These are phyloP conservation scores for Nannochloris sp. DNA, from an alignment of 139 green algal genomes.

Conservation along the genomic window DNA sequence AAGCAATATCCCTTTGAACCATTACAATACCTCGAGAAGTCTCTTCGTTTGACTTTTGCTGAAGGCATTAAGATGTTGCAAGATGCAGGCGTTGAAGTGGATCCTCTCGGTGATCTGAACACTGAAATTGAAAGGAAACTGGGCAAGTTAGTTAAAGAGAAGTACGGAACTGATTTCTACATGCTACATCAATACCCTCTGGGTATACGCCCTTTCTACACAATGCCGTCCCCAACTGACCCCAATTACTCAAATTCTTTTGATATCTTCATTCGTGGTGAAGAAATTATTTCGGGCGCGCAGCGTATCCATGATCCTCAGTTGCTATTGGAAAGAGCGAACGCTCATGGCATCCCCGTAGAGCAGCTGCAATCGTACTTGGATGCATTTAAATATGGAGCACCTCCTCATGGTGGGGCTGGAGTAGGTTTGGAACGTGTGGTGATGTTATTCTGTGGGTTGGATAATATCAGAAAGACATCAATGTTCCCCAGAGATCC, in stretches of 20 bases:
- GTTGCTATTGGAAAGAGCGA: constrained; percentile 71
- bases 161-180: constrained; percentile 98
- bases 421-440: constrained; percentile 97
- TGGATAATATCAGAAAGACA: constrained; percentile 98
- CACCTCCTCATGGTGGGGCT: constrained; percentile 81
- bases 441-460: constrained; percentile 92
- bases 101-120: constrained; percentile 86
- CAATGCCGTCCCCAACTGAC: constrained; percentile 90
- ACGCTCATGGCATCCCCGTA: constrained; percentile 61
- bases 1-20: constrained; percentile 88
- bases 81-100: constrained; percentile 58
- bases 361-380: constrained; percentile 88
- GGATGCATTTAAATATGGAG: constrained; percentile 89
- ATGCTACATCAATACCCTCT: constrained; percentile 80
- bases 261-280: constrained; percentile 97
- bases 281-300: constrained; percentile 97
- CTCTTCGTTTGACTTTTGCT: constrained; percentile 75
- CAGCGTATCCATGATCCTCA: constrained; percentile 85
- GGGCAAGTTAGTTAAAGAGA: constrained; percentile 85
- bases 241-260: constrained; percentile 88
- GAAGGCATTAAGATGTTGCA: constrained; percentile 92
- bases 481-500: constrained; percentile 96
- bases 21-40: constrained; percentile 69
- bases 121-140: constrained; percentile 87
- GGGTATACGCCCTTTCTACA: constrained; percentile 93